phyloP scores from a whole-genome alignment of 495 filamentous ascomycete genomes.

The Pyrenopolyporus hunteri region DNA sequence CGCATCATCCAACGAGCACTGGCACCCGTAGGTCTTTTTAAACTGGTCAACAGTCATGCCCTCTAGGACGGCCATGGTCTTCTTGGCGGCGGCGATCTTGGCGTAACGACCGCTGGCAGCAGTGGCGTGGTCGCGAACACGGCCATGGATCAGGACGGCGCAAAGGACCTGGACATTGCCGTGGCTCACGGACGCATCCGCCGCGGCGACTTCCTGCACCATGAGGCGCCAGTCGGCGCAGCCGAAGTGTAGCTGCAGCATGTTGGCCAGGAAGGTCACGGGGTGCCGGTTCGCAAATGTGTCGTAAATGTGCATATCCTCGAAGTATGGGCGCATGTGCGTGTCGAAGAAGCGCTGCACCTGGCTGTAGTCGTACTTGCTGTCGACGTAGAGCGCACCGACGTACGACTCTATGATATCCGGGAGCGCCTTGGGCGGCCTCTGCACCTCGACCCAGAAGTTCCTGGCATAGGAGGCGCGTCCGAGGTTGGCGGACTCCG shows the following conservation, averaged over 20 bases:
- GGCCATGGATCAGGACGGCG: slow-evolving; percentile 75
- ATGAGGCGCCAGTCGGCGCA: slow-evolving; percentile 57
- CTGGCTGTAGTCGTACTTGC: slow-evolving; percentile 73
- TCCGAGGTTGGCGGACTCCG: slow-evolving; percentile 38
- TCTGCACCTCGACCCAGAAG: slow-evolving; percentile 75
- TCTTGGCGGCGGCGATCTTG: slow-evolving; percentile 73
- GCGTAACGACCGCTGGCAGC: slow-evolving; percentile 71
- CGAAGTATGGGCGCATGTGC: slow-evolving; percentile 78
- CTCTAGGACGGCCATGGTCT: slow-evolving; percentile 65
- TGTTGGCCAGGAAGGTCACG: slow-evolving; percentile 54
- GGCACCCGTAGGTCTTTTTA: slow-evolving; percentile 63
- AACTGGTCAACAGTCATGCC: slow-evolving; percentile 65
- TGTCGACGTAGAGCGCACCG: slow-evolving; percentile 92
- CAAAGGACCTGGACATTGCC: slow-evolving; percentile 65
- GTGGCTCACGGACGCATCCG: slow-evolving; percentile 62
- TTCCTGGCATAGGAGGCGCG: slow-evolving; percentile 63
- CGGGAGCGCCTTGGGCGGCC: slow-evolving; percentile 85
- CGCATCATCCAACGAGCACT: slow-evolving; percentile 53
- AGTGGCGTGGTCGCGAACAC: slow-evolving; percentile 65
- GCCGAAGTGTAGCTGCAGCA: slow-evolving; percentile 52
- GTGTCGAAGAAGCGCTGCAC: slow-evolving; percentile 78
- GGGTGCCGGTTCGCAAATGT: slow-evolving; percentile 89
- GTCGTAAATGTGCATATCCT: slow-evolving; percentile 89
- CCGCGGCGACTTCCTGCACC: slow-evolving; percentile 38
- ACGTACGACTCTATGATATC: slow-evolving; percentile 91